phyloP scores from a whole-genome alignment of 2,329 filamentous ascomycete genomes.

The Phialocephala sp. region DNA sequence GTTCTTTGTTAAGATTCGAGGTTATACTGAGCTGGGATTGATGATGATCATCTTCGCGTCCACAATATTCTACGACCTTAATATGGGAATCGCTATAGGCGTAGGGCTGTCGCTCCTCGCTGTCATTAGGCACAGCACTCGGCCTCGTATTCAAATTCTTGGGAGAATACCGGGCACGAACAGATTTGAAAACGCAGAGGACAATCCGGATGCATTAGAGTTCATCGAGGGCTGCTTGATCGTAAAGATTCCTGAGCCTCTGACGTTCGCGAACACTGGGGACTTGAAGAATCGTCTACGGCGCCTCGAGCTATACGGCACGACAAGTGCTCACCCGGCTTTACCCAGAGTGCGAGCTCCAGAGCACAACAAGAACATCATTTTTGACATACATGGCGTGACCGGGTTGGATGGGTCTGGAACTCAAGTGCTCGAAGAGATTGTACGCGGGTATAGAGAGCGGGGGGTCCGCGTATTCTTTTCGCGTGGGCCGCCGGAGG shows the following conservation, averaged over 20 bases:
- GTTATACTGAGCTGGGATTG: constrained; percentile 83
- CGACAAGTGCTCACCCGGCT: constrained; percentile 81
- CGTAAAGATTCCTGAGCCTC: constrained; percentile 94
- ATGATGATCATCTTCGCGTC: constrained; percentile 91
- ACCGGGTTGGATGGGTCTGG: constrained; percentile 93
- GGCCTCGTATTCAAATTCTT: constrained; percentile 93
- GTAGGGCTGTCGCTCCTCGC: constrained; percentile 89
- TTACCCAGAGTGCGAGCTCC: constrained; percentile 77
- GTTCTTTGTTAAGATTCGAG: constrained; percentile 86
- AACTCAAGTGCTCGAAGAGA: constrained; percentile 88
- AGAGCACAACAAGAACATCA: constrained; percentile 88
- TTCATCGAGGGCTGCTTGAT: constrained; percentile 93
- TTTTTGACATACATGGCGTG: constrained; percentile 98
- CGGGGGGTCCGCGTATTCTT: constrained; percentile 81
- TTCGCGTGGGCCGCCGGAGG: constrained; percentile 55
- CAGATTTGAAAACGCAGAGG: constrained; percentile 84
- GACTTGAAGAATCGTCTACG: constrained; percentile 84
- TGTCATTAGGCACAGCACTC: constrained; percentile 87
- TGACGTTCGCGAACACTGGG: constrained; percentile 97
- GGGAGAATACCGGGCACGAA: constrained; percentile 85
- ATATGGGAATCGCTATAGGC: constrained; percentile 90
- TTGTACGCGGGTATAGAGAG: constrained; percentile 80
- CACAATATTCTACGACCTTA: constrained; percentile 94
- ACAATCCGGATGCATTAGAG: constrained; percentile 75
- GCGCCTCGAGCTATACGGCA: constrained; percentile 90